Base-by-base conservation (phyloP, 2,329 filamentous ascomycete species). In the Xylariaceae sp. region DNA sequence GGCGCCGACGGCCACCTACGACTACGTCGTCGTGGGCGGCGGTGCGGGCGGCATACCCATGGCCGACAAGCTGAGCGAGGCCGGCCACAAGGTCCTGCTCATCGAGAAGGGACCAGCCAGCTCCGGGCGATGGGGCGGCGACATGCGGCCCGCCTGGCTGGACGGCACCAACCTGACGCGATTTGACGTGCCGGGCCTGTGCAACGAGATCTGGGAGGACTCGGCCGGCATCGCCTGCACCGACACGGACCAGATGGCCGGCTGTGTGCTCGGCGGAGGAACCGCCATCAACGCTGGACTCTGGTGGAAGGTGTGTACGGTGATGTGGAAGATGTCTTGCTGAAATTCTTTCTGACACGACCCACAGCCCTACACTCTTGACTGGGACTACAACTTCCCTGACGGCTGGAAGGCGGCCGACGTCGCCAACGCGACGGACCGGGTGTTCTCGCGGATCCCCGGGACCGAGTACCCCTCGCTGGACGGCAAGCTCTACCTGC, bases 321-420 rank as follows among this genome's bases (percentile, higher is more conserved):
- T 19, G 33, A 18, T 19, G 7, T 9, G 12, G 15, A 19, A 10
- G 3, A 28, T 3, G n/a, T n/a, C n/a, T n/a, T n/a, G 13, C 42
- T 34, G 29, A 35, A 23, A 32, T 9, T 8, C n/a, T 31, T 19
- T 12, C 43, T 49, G 26, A 51, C 33, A 17, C 28, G 2, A 24
- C 23, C 13, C n/a, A 36, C 33, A 69, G 61, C 72, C 82, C 0
- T 72, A 78, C 39, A 65, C 71, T 5, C 53, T 61, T 6, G 83
- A 87, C 52, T 87, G 81, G 64, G 77, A 87, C 52, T 68, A 72
- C 52, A 81, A 82, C 54, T 88, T 83, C 61, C 83, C 83, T 1
- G 43, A 60, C 2, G 82, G 81, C 19, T 88, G 83, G 83, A 77
- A 81, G 56, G 67, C 75, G 13, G 52, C 60, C 5, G 79, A 86